Evolutionary conservation across 441 rosid genomes (phyloP), one percentile per base, ranked within the genome.

Genomic region (Pelargonium fulgidum): DNA sequence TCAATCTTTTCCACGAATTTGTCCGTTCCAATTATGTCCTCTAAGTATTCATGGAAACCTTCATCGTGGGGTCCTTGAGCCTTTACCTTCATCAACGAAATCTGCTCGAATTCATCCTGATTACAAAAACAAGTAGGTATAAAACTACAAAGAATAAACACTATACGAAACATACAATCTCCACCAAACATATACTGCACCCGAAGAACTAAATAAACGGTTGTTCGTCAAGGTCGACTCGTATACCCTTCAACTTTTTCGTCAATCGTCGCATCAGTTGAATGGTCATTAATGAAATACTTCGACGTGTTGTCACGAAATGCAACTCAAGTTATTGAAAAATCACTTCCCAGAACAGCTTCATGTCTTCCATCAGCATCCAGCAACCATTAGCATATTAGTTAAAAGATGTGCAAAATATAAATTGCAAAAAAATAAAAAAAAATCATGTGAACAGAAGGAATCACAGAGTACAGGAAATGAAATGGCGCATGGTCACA

Each of bases 31-130:
- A 93, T 88, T 42, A 94, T 94, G 81, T 91, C 97, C 76, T 94
- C 99, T 3, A 94, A 84, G 70, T 91, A 94, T 79, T 94, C 99
- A 39, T 91, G 93, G 79, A 91, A 94, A 72, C 99, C 99, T 83
- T 94, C 99, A 79, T 94, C 99, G 77, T 90, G 97, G 8, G 90
- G 96, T 71, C 96, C 96, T 81, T 93, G 97, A 73, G 96, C 87
- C 78, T 93, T 93, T 2, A 96, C 96, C 78, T 88, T 93, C 99
- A 93, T 93, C 73, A 93, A 82, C 22, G 99, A 93, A 82, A 93
- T 93, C 82, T 93, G 97, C 82, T 93, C 99, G 9, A 93, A 97
- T 82, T 94, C 99, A 72, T 97, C 99, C 99, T 94, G 80, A 73
- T 47, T 73, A 73, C 73, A 73, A 64, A 62, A 78, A 62, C 64